Evolutionary conservation across 352 stramenopile genomes (phyloP), one percentile per base, ranked within the genome.

Genomic region (Globisporangium middletonii): DNA sequence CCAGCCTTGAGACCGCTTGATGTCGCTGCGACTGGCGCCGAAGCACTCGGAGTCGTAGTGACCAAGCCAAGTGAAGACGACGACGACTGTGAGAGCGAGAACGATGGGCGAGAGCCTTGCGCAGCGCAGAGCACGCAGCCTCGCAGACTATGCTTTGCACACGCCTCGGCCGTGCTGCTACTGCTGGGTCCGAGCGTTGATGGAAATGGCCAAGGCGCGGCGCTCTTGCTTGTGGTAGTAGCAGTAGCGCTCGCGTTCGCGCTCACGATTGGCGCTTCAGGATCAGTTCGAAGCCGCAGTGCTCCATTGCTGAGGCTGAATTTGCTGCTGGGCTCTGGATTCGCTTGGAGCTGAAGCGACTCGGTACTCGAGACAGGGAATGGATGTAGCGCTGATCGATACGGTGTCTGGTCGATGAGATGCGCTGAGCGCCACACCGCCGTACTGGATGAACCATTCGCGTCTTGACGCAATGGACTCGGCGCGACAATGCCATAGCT

Each of bases 81-180:
- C 12, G 27, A n/a, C 9, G 45, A 3, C 1, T 19, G 41, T 55
- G 59, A 44, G 55, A 15, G 37, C 6, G 8, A 27, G 19, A 38
- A 47, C 45, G 50, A 16, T 7, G 30, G 26, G 18, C 60, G 53
- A 26, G n/a, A 23, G n/a, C 57, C 66, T 23, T 62, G 70, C 0
- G 71, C 67, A 0, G 71, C 65, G 64, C 82, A 92, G 4, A 92
- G 44, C 30, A 92, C 77, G 33, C 82, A 92, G 1, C 72, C 75
- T 15, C 76, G 70, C 3, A 90, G 65, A 18, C 71, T 82, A 60
- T 92, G 82, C 35, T 86, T 87, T 9, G 38, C 43, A 15, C 79
- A 88, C 1, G 23, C 2, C 15, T 55, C 45, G 15, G 37, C 28
- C 33, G 12, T 46, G 43, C n/a, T 37, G 19, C 5, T 11, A 18